A percentile compares a stretch with the other conserved stretches of the same genome.
phyloP scores from a whole-genome alignment of 805 yeast species.

The Teunomyces kruisii region DNA sequence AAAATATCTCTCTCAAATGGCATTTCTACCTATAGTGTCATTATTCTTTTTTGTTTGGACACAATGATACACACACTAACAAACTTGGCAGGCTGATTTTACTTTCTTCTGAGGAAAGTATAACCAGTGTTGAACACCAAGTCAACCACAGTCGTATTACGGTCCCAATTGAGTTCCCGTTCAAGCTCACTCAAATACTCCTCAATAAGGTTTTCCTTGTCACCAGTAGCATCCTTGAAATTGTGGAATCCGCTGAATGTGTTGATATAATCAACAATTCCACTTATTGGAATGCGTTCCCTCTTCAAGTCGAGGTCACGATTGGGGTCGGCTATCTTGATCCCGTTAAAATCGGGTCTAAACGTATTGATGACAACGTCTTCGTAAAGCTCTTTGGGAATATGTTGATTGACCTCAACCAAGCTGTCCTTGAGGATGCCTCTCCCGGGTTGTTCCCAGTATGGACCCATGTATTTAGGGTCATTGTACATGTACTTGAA shows the following conservation, averaged over 20 bases:
- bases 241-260: constrained; percentile 73
- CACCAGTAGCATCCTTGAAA: constrained; percentile 44
- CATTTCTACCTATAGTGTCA: too few relatives aligned
- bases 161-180: constrained; percentile 45
- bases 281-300: constrained; percentile 42
- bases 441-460: constrained; percentile 90
- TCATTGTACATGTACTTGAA: constrained; percentile 42
- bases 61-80: too few relatives aligned
- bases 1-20: too few relatives aligned
- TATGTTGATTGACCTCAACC: constrained; percentile 38
- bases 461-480: constrained; percentile 53
- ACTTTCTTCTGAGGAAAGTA: constrained; percentile 42
- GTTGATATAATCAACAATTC: constrained; percentile 51
- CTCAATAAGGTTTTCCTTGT: constrained; percentile 32
- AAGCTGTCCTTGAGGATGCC: constrained; percentile 46
- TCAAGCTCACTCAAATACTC: constrained; percentile 35
- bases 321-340: constrained; percentile 17
- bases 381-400: constrained; percentile 42
- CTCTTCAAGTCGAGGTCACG: constrained; percentile 26
- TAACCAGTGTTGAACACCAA: constrained; percentile 53
- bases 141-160: constrained; percentile 37
- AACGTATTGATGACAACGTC: constrained; percentile 34
- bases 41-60: too few relatives aligned
- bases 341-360: constrained; percentile 15
- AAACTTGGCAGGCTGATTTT: too few relatives aligned